Conservation (phyloP, 441 rosid species). For the Arabidopsis lyrata region DNA sequence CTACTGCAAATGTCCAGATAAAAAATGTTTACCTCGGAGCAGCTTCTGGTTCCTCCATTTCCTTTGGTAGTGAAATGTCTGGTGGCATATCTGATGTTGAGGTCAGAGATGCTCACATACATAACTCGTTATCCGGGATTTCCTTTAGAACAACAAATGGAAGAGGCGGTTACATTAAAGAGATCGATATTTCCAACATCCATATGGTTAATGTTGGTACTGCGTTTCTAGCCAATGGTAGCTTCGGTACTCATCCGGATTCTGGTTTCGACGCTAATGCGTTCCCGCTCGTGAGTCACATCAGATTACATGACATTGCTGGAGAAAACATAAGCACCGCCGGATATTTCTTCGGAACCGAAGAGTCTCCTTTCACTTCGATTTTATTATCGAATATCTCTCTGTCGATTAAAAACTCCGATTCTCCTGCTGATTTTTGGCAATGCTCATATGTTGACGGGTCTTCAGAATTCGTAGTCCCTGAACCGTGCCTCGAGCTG, state of each 20-base stretch:
- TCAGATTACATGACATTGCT: constrained; percentile 47
- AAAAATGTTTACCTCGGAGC: constrained; percentile 36
- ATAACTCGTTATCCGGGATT: constrained; percentile 44
- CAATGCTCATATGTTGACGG: constrained; percentile 52
- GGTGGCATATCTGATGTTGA: constrained; percentile 51
- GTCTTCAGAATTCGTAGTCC: constrained; percentile 45
- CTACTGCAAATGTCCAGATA: constrained; percentile 46
- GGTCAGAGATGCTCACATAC: constrained; percentile 36
- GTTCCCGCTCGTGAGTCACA: constrained; percentile 45
- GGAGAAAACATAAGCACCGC: constrained; percentile 50
- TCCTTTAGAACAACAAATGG: constrained; percentile 49
- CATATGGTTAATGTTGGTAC: constrained; percentile 41
- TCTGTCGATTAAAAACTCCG: constrained; percentile 42
- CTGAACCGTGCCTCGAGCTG: constrained; percentile 52
- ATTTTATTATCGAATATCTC: constrained; percentile 48
- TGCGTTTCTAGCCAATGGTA: constrained; percentile 47
- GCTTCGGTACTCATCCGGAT: constrained; percentile 50
- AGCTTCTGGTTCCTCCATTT: constrained; percentile 47
- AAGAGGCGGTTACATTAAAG: constrained; percentile 53
- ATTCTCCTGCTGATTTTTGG: constrained; percentile 42
- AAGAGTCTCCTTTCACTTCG: constrained; percentile 51
- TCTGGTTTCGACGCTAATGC: constrained; percentile 43
- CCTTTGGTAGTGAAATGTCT: constrained; percentile 57
- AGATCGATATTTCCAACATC: constrained; percentile 42
- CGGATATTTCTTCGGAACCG: constrained; percentile 46